phyloP scores from a whole-genome alignment of 192 early-diverging fungal genomes.

The Entomortierella chlamydospora region DNA sequence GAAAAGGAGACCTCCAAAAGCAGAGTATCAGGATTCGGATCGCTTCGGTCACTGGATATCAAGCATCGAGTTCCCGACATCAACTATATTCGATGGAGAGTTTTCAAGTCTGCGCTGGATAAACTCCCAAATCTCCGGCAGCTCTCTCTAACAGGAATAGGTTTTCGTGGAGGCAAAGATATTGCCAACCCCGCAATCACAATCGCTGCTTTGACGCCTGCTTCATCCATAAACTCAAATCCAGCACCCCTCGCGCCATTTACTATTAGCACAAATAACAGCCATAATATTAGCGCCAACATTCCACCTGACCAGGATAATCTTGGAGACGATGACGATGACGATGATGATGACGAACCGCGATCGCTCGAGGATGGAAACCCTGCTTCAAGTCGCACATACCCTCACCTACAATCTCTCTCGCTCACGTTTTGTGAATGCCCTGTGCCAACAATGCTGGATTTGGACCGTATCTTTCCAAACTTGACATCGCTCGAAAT shows the following conservation, averaged over 20 bases:
- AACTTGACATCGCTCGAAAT: constrained; percentile 21
- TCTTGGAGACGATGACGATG: constrained; percentile 1
- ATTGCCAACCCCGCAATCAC: background rate
- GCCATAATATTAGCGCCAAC: background rate
- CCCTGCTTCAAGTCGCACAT: background rate
- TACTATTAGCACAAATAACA: background rate
- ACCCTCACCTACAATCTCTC: constrained; percentile 17
- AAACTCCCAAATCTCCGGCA: constrained; percentile 1
- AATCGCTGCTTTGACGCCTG: background rate
- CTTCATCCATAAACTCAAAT: background rate
- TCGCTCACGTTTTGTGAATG: constrained; percentile 23
- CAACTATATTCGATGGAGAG: constrained; percentile 27
- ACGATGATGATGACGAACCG: background rate
- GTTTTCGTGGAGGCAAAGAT: constrained; percentile 12
- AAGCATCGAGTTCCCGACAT: constrained; percentile 29
- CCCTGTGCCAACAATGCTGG: constrained; percentile 10
- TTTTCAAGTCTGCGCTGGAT: constrained; percentile 16
- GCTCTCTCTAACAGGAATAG: constrained; percentile 26
- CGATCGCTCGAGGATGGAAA: background rate
- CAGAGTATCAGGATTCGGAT: background rate
- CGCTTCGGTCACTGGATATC: constrained; percentile 25
- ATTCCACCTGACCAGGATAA: background rate
- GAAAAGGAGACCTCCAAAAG: background rate
- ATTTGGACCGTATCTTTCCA: constrained; percentile 35
- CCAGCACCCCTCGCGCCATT: background rate